Evolutionary conservation across 2,329 filamentous ascomycete species (phyloP).

Genomic region (Teratosphaeria viscida): DNA sequence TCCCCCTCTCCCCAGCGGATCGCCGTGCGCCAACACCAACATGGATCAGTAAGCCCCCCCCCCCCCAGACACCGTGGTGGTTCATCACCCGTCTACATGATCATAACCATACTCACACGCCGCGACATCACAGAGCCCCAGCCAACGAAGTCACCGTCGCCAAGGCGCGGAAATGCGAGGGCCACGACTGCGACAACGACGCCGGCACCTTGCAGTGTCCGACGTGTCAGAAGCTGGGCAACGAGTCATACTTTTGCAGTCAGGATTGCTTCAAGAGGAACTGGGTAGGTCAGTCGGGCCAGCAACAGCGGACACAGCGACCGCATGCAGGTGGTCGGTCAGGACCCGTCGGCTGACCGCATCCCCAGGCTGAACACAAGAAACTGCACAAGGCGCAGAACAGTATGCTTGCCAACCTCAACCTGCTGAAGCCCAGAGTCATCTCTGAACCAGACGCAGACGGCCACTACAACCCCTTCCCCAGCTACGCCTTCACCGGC

Average conservation of each 20-base stretch:
- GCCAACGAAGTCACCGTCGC: constrained; percentile 26
- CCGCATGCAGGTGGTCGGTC: neutral
- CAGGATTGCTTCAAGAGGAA: constrained; percentile 99
- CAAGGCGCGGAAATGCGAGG: constrained; percentile 61
- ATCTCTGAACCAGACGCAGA: constrained; percentile 83
- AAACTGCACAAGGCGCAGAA: constrained; percentile 69
- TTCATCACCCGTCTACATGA: no score
- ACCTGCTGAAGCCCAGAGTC: constrained; percentile 62
- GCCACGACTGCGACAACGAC: constrained; percentile 75
- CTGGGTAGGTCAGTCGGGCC: constrained; percentile 57
- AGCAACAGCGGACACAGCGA: neutral
- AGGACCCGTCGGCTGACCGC: neutral
- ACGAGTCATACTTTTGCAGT: constrained; percentile 92
- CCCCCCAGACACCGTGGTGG: neutral
- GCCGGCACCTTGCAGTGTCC: constrained; percentile 84
- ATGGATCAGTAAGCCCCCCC: neutral
- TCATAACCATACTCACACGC: neutral
- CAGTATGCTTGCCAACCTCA: constrained; percentile 56
- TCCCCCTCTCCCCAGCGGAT: neutral
- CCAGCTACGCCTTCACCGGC: constrained; percentile 74
- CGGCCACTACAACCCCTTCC: constrained; percentile 85
- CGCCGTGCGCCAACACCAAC: neutral
- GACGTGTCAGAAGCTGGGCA: constrained; percentile 81
- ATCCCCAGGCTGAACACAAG: constrained; percentile 57
- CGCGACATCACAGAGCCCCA: constrained; percentile 11